A percentile compares a stretch with the other conserved stretches of the same genome.
These are phyloP conservation scores for Botryotinia globosa DNA, from an alignment of 2,329 filamentous ascomycete genomes.

Conservation along the genomic window DNA sequence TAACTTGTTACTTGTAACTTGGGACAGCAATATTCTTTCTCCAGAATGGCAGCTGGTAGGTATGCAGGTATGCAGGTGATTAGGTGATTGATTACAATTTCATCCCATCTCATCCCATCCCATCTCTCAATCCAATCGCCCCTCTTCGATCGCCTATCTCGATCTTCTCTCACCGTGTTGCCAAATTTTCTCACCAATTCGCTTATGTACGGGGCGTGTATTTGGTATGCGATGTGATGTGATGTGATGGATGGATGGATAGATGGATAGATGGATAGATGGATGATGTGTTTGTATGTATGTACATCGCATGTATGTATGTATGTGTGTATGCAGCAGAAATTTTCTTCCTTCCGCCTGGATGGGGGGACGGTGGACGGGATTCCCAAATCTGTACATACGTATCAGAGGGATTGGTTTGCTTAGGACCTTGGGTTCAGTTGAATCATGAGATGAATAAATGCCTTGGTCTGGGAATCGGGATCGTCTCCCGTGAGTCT, in stretches of 20 bases:
- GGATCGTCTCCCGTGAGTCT: neutral
- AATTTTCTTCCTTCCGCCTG: slow-evolving; percentile 6
- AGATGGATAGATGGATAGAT: neutral
- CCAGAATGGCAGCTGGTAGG: neutral
- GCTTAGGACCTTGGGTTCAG: too few relatives aligned
- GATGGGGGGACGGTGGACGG: neutral
- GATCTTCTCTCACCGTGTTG: neutral
- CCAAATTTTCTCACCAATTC: neutral
- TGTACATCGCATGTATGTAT: neutral
- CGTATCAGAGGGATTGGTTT: neutral
- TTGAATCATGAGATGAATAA: neutral
- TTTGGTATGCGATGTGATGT: neutral
- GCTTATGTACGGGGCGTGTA: slow-evolving; percentile 1
- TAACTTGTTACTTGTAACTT: too few relatives aligned
- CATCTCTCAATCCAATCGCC: neutral
- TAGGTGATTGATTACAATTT: neutral
- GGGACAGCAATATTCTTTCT: neutral
- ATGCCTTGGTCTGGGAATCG: neutral
- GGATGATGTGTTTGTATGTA: slow-evolving; percentile 1
- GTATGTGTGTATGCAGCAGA: slow-evolving; percentile 10
- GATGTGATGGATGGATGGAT: neutral
- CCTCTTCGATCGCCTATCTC: neutral
- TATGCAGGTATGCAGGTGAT: neutral
- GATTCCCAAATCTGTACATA: neutral
- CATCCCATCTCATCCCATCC: too few relatives aligned